phyloP scores from a whole-genome alignment of 306 rosid genomes.

The Quercus parvula region DNA sequence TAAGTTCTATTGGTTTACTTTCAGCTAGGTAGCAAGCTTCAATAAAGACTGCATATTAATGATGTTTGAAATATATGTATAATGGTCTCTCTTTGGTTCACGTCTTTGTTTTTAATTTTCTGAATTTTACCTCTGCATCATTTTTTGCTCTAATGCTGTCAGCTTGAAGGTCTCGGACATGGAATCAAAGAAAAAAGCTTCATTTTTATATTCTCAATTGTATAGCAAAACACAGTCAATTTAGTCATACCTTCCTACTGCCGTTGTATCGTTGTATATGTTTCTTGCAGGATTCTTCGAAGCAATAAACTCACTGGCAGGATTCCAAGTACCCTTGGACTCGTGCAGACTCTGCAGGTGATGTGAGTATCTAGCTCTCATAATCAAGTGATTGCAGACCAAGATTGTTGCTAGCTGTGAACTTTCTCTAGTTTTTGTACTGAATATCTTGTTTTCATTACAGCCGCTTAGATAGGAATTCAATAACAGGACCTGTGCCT shows the following conservation, averaged over 20 bases:
- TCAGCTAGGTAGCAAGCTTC: too few relatives aligned
- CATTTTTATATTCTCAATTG: not conserved
- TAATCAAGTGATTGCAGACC: conserved; percentile 2
- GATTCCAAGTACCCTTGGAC: conserved; percentile 61
- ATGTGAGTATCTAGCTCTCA: conserved; percentile 52
- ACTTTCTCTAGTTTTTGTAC: conserved; percentile 4
- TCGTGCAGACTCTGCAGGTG: conserved; percentile 40
- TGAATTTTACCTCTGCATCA: not conserved
- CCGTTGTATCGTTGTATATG: not conserved
- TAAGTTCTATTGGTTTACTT: conserved; percentile 14
- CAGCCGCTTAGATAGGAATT: conserved; percentile 60
- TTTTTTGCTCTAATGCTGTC: not conserved
- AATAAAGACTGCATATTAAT: too few relatives aligned
- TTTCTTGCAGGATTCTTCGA: conserved; percentile 58
- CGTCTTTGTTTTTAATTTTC: not conserved
- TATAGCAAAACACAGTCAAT: not conserved
- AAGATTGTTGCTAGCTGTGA: not conserved
- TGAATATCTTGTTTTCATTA: conserved; percentile 12
- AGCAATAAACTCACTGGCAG: conserved; percentile 42
- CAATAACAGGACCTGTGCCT: conserved; percentile 44
- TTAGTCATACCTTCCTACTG: not conserved
- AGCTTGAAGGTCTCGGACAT: not conserved
- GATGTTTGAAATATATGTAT: not conserved
- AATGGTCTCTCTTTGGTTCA: not conserved
- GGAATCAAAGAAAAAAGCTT: not conserved